Conservation (phyloP, 192 early-diverging fungal genomes). For the Spizellomyces sp. region DNA sequence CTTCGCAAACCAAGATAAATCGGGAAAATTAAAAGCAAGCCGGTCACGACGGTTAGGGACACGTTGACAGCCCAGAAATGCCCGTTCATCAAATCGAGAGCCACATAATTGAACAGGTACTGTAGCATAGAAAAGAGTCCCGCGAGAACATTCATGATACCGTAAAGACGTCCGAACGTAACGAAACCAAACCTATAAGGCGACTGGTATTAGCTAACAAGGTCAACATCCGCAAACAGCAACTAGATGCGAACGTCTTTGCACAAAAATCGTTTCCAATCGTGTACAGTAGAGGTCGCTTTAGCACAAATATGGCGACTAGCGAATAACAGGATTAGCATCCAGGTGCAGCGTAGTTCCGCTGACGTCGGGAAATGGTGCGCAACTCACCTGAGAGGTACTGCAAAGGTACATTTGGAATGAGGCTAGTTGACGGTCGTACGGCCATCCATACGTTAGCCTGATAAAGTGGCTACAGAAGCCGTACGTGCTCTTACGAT, state of each 20-base stretch:
- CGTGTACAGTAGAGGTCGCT: conserved; percentile 24
- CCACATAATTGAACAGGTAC: conserved; percentile 21
- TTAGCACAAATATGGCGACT: conserved; percentile 25
- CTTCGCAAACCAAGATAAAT: not conserved
- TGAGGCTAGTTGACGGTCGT: not conserved
- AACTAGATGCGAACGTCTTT: not conserved
- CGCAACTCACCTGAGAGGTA: conserved; percentile 14
- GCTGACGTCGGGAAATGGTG: not conserved
- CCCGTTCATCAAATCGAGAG: conserved; percentile 20
- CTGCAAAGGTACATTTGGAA: conserved; percentile 17
- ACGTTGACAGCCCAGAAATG: conserved; percentile 12
- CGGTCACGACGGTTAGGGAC: conserved; percentile 6
- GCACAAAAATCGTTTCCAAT: conserved; percentile 29
- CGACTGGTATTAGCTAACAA: not conserved
- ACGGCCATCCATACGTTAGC: no score
- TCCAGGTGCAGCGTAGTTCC: not conserved
- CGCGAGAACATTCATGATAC: conserved; percentile 21
- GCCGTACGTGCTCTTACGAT: not conserved
- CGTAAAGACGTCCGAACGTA: conserved; percentile 25
- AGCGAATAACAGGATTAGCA: not conserved
- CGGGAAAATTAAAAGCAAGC: conserved; percentile 2
- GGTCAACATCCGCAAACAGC: not conserved
- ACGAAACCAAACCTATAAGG: conserved; percentile 17
- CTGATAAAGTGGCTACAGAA: no score
- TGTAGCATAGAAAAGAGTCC: conserved; percentile 13